Percentiles rank a stretch among this genome's conserved stretches.
Conservation (phyloP, 306 rosid species). For the Ceratonia siliqua region DNA sequence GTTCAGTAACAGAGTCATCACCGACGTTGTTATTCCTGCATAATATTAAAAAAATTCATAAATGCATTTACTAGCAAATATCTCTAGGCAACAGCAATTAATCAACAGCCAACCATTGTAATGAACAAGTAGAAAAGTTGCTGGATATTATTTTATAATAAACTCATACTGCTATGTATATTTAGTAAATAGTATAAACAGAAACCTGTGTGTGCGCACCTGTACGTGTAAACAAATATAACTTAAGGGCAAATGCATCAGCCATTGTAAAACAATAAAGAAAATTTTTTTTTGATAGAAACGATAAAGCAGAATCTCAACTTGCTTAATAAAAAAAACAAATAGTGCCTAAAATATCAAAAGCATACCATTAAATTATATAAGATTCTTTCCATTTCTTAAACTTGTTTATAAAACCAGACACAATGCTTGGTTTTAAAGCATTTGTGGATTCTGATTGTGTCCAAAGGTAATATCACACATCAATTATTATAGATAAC, state of each 20-base stretch:
- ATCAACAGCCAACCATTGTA: constrained; percentile 1
- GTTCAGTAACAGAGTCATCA: constrained; percentile 43
- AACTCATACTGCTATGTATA: constrained; percentile 6
- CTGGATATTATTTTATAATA: background rate
- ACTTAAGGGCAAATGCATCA: background rate
- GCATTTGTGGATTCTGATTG: background rate
- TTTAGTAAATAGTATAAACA: constrained; percentile 5
- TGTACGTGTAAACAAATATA: constrained; percentile 14
- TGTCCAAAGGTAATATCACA: background rate
- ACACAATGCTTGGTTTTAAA: background rate
- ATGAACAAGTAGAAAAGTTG: background rate
- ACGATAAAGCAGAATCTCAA: constrained; percentile 1
- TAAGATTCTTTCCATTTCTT: background rate
- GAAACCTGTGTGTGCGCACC: background rate
- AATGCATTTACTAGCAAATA: constrained; percentile 4
- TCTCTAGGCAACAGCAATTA: constrained; percentile 7
- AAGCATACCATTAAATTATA: background rate
- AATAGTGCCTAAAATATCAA: background rate
- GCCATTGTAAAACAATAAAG: constrained; percentile 25
- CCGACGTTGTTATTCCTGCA: constrained; percentile 55
- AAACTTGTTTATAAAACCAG: constrained; percentile 1
- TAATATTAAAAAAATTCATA: background rate
- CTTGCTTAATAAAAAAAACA: background rate
- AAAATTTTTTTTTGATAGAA: no score
- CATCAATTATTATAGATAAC: background rate